phyloP scores from a whole-genome alignment of 129 eudicot genomes.

The Pseudognaphalium luteoalbum region DNA sequence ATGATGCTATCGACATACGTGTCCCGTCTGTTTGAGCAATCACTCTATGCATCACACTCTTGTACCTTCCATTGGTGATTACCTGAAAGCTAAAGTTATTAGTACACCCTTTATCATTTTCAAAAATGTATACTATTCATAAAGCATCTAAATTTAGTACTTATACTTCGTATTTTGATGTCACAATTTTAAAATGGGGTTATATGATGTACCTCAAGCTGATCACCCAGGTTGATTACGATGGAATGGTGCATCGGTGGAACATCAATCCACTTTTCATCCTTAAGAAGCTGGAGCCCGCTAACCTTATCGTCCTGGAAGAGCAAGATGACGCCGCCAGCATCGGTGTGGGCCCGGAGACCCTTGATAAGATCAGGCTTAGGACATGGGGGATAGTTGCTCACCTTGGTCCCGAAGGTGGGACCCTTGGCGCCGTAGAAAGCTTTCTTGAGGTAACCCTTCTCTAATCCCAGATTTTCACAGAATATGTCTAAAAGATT shows the following conservation, averaged over 20 bases:
- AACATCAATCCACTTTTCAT: constrained; percentile 78
- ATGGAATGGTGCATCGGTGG: constrained; percentile 99
- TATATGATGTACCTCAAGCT: constrained; percentile 64
- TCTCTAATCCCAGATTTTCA: constrained; percentile 86
- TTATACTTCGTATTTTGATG: not conserved
- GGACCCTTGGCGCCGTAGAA: constrained; percentile 85
- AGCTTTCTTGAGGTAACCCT: constrained; percentile 81
- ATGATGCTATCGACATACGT: constrained; percentile 91
- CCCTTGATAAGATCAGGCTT: constrained; percentile 91
- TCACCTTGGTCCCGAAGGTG: constrained; percentile 88
- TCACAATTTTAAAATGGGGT: not conserved
- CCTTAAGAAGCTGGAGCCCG: constrained; percentile 97
- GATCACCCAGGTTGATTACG: constrained; percentile 92
- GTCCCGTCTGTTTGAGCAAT: constrained; percentile 81
- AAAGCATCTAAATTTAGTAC: not conserved
- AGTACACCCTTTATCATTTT: constrained; percentile 19
- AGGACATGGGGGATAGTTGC: constrained; percentile 96
- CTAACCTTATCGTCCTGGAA: constrained; percentile 95
- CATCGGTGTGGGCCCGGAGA: constrained; percentile 94
- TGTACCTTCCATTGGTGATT: constrained; percentile 96
- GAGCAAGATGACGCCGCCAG: constrained; percentile 90
- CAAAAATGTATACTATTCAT: constrained; percentile 1
- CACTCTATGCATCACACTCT: constrained; percentile 90
- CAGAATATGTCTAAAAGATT: constrained; percentile 70
- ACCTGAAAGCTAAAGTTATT: constrained; percentile 45